These are phyloP conservation scores for Prunus dulcis DNA, from an alignment of 306 rosid genomes.

Conservation along the genomic window DNA sequence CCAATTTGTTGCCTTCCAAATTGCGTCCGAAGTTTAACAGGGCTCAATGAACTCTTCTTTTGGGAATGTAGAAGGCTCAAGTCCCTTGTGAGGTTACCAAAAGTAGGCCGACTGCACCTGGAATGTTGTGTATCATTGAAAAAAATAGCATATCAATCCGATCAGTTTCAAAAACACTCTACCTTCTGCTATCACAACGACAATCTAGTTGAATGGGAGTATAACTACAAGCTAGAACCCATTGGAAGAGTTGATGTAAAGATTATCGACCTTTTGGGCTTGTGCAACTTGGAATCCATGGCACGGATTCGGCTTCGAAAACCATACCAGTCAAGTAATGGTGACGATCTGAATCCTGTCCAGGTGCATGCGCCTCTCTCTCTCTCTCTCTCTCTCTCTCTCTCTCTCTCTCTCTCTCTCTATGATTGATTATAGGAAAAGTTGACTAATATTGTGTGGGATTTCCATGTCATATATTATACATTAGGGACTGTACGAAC, in stretches of 20 bases:
- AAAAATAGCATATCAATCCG: background rate
- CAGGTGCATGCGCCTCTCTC: background rate
- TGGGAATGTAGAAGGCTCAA: fast-evolving
- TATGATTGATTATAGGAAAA: background rate
- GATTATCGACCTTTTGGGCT: too few species aligned
- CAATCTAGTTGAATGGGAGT: background rate
- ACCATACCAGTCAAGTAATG: background rate
- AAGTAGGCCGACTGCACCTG: background rate
- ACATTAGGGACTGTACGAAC: background rate
- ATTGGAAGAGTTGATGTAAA: too few species aligned
- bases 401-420: background rate
- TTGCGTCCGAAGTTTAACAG: background rate
- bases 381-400: constrained; percentile 1
- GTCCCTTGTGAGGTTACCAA: background rate
- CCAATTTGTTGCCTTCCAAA: background rate
- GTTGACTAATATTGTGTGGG: background rate
- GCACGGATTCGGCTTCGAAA: too few species aligned
- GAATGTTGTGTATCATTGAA: fast-evolving
- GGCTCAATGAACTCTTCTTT: background rate
- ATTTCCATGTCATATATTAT: background rate
- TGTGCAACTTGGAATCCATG: too few species aligned
- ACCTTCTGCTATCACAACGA: fast-evolving
- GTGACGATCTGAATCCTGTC: background rate
- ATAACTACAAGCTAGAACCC: too few species aligned
- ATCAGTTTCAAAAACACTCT: too few species aligned